Conservation (phyloP, 2,329 filamentous ascomycete genomes). For the Aspergillus fumigatiaffinis region DNA sequence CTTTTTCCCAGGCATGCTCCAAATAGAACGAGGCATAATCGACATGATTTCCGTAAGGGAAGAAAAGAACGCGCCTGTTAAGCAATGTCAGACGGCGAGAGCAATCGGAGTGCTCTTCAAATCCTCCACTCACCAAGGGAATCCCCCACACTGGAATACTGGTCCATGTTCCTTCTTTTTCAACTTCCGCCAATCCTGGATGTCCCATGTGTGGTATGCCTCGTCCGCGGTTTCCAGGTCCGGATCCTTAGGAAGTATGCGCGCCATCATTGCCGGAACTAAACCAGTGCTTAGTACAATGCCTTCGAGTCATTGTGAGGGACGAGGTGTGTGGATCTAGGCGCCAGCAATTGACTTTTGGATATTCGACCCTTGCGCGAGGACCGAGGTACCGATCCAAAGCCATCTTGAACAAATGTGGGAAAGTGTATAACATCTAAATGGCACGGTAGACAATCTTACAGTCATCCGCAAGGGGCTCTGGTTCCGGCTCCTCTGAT, state of each 20-base stretch:
- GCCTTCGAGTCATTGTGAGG: slow-evolving; percentile 7
- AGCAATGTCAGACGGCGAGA: slow-evolving; percentile 19
- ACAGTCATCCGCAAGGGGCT: slow-evolving; percentile 58
- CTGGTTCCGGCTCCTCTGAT: slow-evolving; percentile 53
- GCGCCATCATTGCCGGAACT: slow-evolving; percentile 83
- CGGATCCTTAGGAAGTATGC: slow-evolving; percentile 70
- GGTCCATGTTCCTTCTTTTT: slow-evolving; percentile 83
- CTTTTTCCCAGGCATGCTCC: slow-evolving; percentile 79
- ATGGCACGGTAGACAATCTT: slow-evolving; percentile 24
- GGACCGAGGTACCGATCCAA: slow-evolving; percentile 1
- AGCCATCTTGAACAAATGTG: not conserved
- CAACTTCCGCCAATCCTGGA: slow-evolving; percentile 74
- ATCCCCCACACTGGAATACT: slow-evolving; percentile 77
- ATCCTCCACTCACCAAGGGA: slow-evolving; percentile 68
- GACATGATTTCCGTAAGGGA: slow-evolving; percentile 90
- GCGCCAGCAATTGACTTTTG: slow-evolving; percentile 1
- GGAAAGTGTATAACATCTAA: not conserved
- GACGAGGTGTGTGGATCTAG: not conserved
- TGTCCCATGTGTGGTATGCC: slow-evolving; percentile 76
- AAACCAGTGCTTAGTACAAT: slow-evolving; percentile 13
- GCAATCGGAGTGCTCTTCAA: not conserved
- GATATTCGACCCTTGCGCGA: slow-evolving; percentile 7
- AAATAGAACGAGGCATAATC: slow-evolving; percentile 94
- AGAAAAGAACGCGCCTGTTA: slow-evolving; percentile 83
- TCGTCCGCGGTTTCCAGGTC: slow-evolving; percentile 79